These are phyloP conservation scores for Trametes villosa DNA, from an alignment of 768 basidiomycete genomes.

Conservation along the genomic window DNA sequence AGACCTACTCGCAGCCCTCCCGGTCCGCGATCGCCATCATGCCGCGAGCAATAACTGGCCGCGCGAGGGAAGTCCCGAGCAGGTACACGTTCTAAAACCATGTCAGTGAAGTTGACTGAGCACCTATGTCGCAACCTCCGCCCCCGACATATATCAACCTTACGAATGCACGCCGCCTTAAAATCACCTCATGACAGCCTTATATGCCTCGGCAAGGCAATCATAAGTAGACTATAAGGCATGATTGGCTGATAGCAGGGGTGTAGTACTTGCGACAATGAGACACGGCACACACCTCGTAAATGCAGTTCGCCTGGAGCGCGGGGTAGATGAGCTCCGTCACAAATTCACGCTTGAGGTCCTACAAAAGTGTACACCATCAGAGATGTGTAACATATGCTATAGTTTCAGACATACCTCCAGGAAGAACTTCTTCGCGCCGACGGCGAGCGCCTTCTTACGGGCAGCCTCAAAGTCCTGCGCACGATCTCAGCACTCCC, in stretches of 20 bases:
- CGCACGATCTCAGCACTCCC: background rate
- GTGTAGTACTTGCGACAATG: too few relatives aligned
- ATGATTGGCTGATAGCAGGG: too few relatives aligned
- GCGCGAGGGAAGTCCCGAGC: constrained; percentile 95
- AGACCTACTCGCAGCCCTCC: constrained; percentile 92
- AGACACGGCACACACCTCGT: constrained; percentile 81
- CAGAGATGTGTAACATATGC: background rate
- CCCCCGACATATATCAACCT: too few relatives aligned
- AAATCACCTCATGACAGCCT: too few relatives aligned
- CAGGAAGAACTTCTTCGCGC: constrained; percentile 95
- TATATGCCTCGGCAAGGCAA: too few relatives aligned
- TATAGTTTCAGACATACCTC: constrained; percentile 50
- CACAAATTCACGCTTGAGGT: constrained; percentile 93
- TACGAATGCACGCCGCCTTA: too few relatives aligned
- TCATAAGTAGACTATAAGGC: too few relatives aligned
- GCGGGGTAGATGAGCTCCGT: constrained; percentile 98
- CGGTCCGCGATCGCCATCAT: constrained; percentile 93
- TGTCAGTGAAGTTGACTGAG: background rate
- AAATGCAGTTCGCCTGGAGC: constrained; percentile 97
- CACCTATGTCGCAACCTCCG: too few relatives aligned
- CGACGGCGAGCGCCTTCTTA: constrained; percentile 85
- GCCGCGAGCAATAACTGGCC: constrained; percentile 97
- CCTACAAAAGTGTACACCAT: constrained; percentile 49
- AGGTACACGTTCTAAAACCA: constrained; percentile 84
- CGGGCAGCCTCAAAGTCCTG: constrained; percentile 94